These are phyloP conservation scores for Phytopythium vexans DNA, from an alignment of 352 stramenopile species.

Conservation along the genomic window DNA sequence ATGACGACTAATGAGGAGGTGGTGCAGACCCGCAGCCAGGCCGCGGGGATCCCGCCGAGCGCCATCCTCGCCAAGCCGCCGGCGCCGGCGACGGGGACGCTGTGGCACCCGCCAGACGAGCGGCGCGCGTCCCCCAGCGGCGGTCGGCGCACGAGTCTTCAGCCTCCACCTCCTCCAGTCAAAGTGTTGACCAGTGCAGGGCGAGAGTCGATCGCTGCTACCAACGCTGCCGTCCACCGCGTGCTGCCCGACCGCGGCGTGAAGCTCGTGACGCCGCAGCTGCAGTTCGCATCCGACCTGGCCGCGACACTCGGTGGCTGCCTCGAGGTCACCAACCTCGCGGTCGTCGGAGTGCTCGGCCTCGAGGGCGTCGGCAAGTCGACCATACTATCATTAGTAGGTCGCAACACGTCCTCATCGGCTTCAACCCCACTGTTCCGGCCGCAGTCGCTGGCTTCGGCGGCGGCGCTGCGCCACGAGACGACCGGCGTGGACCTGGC, in stretches of 20 bases:
- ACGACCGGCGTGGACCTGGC: conserved; percentile 63
- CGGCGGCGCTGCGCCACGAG: conserved; percentile 29
- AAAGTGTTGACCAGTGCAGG: too few species aligned
- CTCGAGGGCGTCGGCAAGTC: conserved; percentile 75
- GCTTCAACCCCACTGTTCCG: conserved; percentile 23
- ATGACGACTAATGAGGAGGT: not conserved
- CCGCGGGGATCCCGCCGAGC: conserved; percentile 4
- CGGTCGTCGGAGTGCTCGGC: conserved; percentile 61
- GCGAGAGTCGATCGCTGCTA: not conserved
- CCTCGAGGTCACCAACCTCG: conserved; percentile 66
- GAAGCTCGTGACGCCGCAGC: conserved; percentile 56
- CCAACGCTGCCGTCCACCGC: not conserved
- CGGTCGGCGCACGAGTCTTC: too few species aligned
- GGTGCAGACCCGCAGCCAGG: conserved; percentile 29
- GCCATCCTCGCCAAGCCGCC: conserved; percentile 43
- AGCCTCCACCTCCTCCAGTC: too few species aligned
- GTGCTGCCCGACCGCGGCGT: conserved; percentile 16
- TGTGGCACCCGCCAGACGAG: not conserved
- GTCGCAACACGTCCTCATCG: conserved; percentile 7
- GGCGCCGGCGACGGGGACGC: conserved; percentile 17
- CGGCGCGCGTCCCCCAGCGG: not conserved
- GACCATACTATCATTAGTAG: conserved; percentile 60
- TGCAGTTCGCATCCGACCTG: conserved; percentile 67
- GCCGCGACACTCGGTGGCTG: conserved; percentile 44
- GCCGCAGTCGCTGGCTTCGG: conserved; percentile 32